Conservation (phyloP, 192 early-diverging fungal genomes). For the Podila epicladia region DNA sequence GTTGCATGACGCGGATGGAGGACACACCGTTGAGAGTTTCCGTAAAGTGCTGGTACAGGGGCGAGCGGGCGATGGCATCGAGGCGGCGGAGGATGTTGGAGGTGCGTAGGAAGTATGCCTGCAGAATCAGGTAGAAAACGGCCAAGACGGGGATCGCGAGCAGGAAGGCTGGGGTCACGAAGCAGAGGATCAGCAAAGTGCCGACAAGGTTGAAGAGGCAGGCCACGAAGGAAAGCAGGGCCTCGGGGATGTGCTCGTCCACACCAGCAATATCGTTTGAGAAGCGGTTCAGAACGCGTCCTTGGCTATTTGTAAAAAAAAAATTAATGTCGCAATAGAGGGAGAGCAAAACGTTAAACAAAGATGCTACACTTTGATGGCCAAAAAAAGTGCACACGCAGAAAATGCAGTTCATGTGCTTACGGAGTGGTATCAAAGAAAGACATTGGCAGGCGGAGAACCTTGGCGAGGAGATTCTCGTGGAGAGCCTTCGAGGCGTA, state of each 20-base stretch:
- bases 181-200: constrained; percentile 48
- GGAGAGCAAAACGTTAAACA: too few relatives aligned
- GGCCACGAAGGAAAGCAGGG: constrained; percentile 50
- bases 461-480: constrained; percentile 15
- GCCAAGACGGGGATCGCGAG: constrained; percentile 55
- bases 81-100: constrained; percentile 84
- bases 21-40: constrained; percentile 67
- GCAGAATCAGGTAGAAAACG: constrained; percentile 56
- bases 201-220: constrained; percentile 32
- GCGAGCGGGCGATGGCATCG: constrained; percentile 77
- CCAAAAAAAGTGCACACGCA: neutral
- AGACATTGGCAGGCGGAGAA: constrained; percentile 67
- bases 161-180: constrained; percentile 49
- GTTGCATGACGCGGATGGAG: constrained; percentile 73
- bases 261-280: constrained; percentile 82
- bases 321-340: too few relatives aligned
- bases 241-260: constrained; percentile 16
- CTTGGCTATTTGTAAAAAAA: constrained; percentile 6
- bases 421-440: constrained; percentile 75
- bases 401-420: neutral
- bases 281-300: constrained; percentile 83
- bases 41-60: constrained; percentile 77
- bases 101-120: constrained; percentile 70
- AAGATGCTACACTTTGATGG: neutral
- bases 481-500: constrained; percentile 19